A percentile compares a stretch with the other conserved stretches of the same genome.
Conservation (phyloP, 805 yeast species). For the Scheffersomyces amazonensis region DNA sequence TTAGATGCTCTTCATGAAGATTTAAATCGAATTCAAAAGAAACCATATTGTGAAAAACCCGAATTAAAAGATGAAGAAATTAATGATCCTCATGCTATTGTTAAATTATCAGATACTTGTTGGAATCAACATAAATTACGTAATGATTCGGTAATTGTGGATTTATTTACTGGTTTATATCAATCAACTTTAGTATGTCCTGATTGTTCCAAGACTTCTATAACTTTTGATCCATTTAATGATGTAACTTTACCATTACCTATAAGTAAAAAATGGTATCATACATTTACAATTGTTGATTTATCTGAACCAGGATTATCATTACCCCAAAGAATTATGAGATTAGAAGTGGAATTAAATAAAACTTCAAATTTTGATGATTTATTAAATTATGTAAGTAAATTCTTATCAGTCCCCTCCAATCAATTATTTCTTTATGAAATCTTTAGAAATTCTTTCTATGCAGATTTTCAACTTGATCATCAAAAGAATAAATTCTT, state of each 20-base stretch:
- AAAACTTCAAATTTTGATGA: conserved; percentile 64
- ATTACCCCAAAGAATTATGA: conserved; percentile 16
- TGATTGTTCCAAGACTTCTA: conserved; percentile 68
- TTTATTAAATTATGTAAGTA: conserved; percentile 58
- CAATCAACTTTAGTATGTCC: conserved; percentile 91
- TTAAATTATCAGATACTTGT: conserved; percentile 65
- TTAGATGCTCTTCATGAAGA: conserved; percentile 92
- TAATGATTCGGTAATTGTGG: conserved; percentile 82
- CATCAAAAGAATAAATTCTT: conserved; percentile 52
- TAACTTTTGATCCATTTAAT: conserved; percentile 92
- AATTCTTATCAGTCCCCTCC: conserved; percentile 33
- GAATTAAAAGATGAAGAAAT: conserved; percentile 66
- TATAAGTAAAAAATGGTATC: conserved; percentile 67
- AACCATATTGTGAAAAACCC: conserved; percentile 89
- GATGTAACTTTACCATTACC: conserved; percentile 91
- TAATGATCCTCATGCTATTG: conserved; percentile 49
- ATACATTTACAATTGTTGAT: conserved; percentile 62
- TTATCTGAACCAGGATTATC: conserved; percentile 19
- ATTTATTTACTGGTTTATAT: conserved; percentile 86
- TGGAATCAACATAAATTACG: conserved; percentile 79
- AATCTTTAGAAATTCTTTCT: conserved; percentile 65
- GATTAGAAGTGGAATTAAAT: conserved; percentile 69
- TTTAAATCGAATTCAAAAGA: conserved; percentile 73
- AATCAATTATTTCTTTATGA: conserved; percentile 28
- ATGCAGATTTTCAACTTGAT: conserved; percentile 62